A percentile compares a stretch with the other conserved stretches of the same genome.
Conservation (phyloP, 2,329 filamentous ascomycete species). For the Xylariomycetidae sp. region DNA sequence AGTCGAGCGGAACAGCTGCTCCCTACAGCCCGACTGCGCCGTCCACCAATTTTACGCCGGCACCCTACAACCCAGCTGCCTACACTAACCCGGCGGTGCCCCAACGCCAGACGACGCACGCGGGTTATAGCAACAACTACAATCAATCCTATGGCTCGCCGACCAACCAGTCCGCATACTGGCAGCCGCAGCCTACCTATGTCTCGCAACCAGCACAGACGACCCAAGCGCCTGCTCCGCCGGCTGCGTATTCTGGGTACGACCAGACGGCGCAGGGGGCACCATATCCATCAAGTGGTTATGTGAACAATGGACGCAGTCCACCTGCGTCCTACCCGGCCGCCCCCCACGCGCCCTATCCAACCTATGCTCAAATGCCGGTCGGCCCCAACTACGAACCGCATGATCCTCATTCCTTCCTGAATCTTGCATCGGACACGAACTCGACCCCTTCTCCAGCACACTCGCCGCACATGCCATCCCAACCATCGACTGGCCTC, state of each 20-base stretch:
- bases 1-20: constrained; percentile 25
- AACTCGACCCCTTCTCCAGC: constrained; percentile 44
- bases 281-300: constrained; percentile 27
- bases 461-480: constrained; percentile 36
- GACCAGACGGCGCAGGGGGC: constrained; percentile 35
- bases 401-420: constrained; percentile 40
- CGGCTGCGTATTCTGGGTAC: constrained; percentile 30
- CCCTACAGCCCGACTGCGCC: constrained; percentile 30
- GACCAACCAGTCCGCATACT: constrained; percentile 24
- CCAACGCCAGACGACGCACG: constrained; percentile 46
- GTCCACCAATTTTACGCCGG: constrained; percentile 39
- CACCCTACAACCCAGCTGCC: constrained; percentile 54
- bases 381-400: constrained; percentile 44
- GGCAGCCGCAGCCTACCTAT: constrained; percentile 23
- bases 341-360: constrained; percentile 43
- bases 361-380: constrained; percentile 46
- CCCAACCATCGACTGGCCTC: constrained; percentile 40
- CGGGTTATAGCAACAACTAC: constrained; percentile 41
- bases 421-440: constrained; percentile 39
- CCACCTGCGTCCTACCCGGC: constrained; percentile 31
- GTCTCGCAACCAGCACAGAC: constrained; percentile 19
- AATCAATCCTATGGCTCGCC: constrained; percentile 27
- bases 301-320: constrained; percentile 34
- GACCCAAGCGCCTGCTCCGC: constrained; percentile 23
- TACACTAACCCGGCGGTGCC: constrained; percentile 43